phyloP scores from a whole-genome alignment of 2,329 filamentous ascomycete species.

The Geosmithia morbida region DNA sequence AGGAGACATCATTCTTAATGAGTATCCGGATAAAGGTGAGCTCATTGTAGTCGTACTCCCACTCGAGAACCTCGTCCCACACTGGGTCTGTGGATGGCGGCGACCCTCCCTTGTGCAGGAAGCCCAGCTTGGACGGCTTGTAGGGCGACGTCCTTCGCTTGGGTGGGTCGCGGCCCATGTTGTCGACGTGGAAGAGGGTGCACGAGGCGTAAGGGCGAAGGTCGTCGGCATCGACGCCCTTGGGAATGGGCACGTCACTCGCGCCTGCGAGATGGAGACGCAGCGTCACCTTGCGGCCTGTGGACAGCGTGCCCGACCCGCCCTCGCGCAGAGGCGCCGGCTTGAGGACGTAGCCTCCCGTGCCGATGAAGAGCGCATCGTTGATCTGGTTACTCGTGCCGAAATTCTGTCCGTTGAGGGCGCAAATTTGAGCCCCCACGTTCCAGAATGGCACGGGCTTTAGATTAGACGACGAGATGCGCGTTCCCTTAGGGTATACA shows the following conservation, averaged over 20 bases:
- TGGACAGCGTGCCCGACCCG: slow-evolving; percentile 33
- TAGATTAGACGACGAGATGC: slow-evolving; percentile 52
- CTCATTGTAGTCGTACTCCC: slow-evolving; percentile 55
- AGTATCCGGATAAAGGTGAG: slow-evolving; percentile 49
- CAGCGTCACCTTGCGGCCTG: slow-evolving; percentile 31
- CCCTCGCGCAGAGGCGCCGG: slow-evolving; percentile 42
- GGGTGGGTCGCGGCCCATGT: slow-evolving; percentile 27
- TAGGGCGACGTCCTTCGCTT: slow-evolving; percentile 51
- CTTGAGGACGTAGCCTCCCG: slow-evolving; percentile 52
- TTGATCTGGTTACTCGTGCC: slow-evolving; percentile 53
- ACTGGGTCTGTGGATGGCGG: slow-evolving; percentile 44
- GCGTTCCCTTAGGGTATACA: slow-evolving; percentile 54
- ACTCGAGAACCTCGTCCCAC: slow-evolving; percentile 52
- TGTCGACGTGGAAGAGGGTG: slow-evolving; percentile 43
- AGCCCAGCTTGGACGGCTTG: slow-evolving; percentile 40
- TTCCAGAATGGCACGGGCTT: slow-evolving; percentile 51
- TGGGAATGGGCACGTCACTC: slow-evolving; percentile 42
- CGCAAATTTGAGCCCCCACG: slow-evolving; percentile 53
- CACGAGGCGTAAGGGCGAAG: slow-evolving; percentile 53
- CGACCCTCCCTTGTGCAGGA: slow-evolving; percentile 43
- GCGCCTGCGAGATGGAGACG: slow-evolving; percentile 47
- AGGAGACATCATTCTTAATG: slow-evolving; percentile 53
- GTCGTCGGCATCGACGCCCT: slow-evolving; percentile 32
- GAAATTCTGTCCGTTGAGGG: slow-evolving; percentile 57
- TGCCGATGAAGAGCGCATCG: slow-evolving; percentile 50